Conservation (phyloP, 768 basidiomycete genomes). For the Panus rudis region DNA sequence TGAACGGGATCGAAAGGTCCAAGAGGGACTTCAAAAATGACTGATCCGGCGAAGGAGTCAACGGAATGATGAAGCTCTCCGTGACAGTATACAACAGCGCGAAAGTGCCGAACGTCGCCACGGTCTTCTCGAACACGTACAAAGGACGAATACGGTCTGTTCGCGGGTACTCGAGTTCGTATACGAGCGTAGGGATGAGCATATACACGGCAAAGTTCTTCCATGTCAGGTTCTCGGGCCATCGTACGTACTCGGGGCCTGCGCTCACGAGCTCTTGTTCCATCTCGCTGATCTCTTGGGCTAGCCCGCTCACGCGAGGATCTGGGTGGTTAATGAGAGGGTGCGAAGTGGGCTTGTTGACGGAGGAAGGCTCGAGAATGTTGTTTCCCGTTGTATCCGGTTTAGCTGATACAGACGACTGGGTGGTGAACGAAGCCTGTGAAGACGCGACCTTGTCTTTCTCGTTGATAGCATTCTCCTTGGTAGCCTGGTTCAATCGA, state of each 20-base stretch:
- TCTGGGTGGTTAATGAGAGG: slow-evolving; percentile 63
- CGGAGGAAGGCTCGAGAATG: slow-evolving; percentile 12
- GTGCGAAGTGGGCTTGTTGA: slow-evolving; percentile 25
- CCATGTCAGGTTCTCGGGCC: slow-evolving; percentile 80
- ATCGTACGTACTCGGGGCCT: slow-evolving; percentile 61
- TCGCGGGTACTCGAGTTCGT: slow-evolving; percentile 93
- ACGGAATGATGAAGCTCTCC: slow-evolving; percentile 89
- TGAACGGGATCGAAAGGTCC: slow-evolving; percentile 88
- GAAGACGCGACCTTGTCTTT: too few relatives aligned
- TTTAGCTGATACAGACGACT: slow-evolving; percentile 2
- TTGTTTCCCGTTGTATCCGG: slow-evolving; percentile 14
- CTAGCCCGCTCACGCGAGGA: slow-evolving; percentile 54
- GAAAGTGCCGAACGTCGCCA: slow-evolving; percentile 95
- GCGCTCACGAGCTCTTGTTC: slow-evolving; percentile 67
- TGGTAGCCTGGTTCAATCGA: slow-evolving; percentile 32
- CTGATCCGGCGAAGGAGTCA: slow-evolving; percentile 59
- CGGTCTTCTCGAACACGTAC: slow-evolving; percentile 62
- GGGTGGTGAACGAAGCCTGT: slow-evolving; percentile 2
- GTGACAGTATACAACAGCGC: slow-evolving; percentile 89
- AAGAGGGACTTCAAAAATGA: slow-evolving; percentile 72
- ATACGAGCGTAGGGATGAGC: slow-evolving; percentile 87
- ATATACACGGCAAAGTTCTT: slow-evolving; percentile 82
- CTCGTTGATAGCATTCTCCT: not conserved
- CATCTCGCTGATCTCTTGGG: slow-evolving; percentile 70
- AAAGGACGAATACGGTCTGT: slow-evolving; percentile 76